Evolutionary conservation across 768 basidiomycete species (phyloP), one percentile per base, ranked within the genome.

Genomic region (Lactifluus pinguis): DNA sequence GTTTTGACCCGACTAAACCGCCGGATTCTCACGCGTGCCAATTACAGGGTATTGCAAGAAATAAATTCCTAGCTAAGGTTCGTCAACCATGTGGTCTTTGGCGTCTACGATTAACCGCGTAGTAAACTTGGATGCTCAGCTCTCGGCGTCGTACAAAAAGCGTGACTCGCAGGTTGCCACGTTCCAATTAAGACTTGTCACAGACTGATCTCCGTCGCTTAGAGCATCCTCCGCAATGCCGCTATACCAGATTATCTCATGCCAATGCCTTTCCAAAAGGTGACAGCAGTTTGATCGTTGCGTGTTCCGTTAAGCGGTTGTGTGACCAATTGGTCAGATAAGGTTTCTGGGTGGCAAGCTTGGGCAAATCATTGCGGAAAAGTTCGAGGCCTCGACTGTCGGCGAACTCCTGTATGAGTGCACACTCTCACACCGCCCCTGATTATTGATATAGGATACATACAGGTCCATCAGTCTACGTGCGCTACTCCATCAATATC

Each of bases 31-130:
- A 17, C 21, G 5, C 3, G 30, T 14, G 2, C 42, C 5, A 29
- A 15, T 25, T 14, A 3, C 38, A 94, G 92, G 94, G 94, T 1
- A 85, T 98, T 59, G 84, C 92, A 14, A 80, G 92, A 68, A 98
- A 95, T 69, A 97, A 98, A 71, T 95, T 95, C 67, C 78, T 98
- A 29, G 90, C 97, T 0, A 99, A 99, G 81, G 92, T 91, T 57
- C 52, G 68, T 54, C 17, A 11, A 13, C 19, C 19, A 29, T 52
- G 39, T 54, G 9, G 8, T 13, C 50, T 36, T 10, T 63, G 57
- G 60, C 39, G 11, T 21, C 30, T 34, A n/a, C 57, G 25, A 25
- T 25, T 2, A 25, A 57, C 21, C 19, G 17, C 30, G 21, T 19
- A 39, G 30, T 62, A 1, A 49, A 47, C 15, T n/a, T 8, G 4